Evolutionary conservation across 768 basidiomycete genomes (phyloP), one percentile per base, ranked within the genome.

Genomic region (Podaxis rugospora): DNA sequence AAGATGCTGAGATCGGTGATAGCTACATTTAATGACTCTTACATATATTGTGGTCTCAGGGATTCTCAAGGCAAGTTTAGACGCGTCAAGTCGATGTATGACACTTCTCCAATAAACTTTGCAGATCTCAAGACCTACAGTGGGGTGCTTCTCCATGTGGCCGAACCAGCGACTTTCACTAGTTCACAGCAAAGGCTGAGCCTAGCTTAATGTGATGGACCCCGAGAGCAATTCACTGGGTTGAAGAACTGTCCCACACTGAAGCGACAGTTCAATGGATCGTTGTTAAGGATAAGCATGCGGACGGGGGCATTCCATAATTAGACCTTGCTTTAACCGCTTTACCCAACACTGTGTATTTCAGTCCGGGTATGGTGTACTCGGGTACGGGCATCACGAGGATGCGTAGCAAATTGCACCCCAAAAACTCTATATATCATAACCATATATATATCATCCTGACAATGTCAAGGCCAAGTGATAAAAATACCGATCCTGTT

Each of bases 351-450:
- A 5, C 21, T 37, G 37, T 54, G 11, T 39, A 54, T 36, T 37
- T 54, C 14, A 28, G 35, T 23, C 28, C 10, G 37, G 52, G 52
- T 54, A 23, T 39, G 13, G 28, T 28, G 37, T 54, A 54, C 52
- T 39, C 52, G 52, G 52, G 52, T 37, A 54, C 35, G 36, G 51
- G 47, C 47, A 52, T 52, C 51, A 52, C 36, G 9, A 49, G 21
- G 47, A 18, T 27, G 23, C 1, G 18, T 14, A 23, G 51, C 51
- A 54, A 21, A 49, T 49, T 11, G 16, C 52, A 54, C 52, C 52
- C 52, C 52, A 54, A 39, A 39, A 54, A 54, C 52, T 54, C n/a
- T 54, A 54, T 21, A 36, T 54, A 54, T 49, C 42, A 23, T 35
- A 23, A 11, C 4, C 32, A 36, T 11, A 23, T 27, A 13, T 49